Conservation (phyloP, 495 filamentous ascomycete genomes). For the Patellaria atrata region DNA sequence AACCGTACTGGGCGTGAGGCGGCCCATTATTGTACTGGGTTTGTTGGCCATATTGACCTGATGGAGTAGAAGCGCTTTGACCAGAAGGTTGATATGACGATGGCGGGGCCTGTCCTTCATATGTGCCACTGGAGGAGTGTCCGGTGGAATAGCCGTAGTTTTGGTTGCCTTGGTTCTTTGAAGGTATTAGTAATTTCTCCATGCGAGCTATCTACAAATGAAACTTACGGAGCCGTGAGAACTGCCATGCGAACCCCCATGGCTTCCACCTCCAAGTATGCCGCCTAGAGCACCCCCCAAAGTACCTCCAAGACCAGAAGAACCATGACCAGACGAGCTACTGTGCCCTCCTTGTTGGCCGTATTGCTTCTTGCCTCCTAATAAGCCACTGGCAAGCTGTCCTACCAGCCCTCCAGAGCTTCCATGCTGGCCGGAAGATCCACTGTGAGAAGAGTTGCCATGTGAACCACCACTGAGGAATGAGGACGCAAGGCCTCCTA, state of each 20-base stretch:
- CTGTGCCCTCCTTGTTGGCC: conserved; percentile 17
- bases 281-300: conserved; percentile 19
- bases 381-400: conserved; percentile 25
- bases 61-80: conserved; percentile 12
- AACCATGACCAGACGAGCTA: conserved; percentile 16
- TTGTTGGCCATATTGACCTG: conserved; percentile 1
- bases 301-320: conserved; percentile 10
- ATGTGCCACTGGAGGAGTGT: conserved; percentile 22
- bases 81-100: conserved; percentile 26
- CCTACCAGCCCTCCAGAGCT: conserved; percentile 20
- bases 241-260: too few relatives aligned
- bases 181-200: too few relatives aligned
- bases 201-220: too few relatives aligned
- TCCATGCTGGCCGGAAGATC: conserved; percentile 14
- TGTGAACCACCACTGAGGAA: conserved; percentile 30
- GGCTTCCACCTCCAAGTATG: conserved; percentile 18
- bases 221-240: too few relatives aligned
- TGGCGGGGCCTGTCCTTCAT: conserved; percentile 29
- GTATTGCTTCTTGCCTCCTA: conserved; percentile 26
- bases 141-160: conserved; percentile 23
- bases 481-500: conserved; percentile 25
- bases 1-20: neutral
- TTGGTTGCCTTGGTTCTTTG: conserved; percentile 8
- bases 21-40: neutral
- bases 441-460: too few relatives aligned